Evolutionary conservation across 2,329 filamentous ascomycete species (phyloP).

Genomic region (Monosporascus ibericus): DNA sequence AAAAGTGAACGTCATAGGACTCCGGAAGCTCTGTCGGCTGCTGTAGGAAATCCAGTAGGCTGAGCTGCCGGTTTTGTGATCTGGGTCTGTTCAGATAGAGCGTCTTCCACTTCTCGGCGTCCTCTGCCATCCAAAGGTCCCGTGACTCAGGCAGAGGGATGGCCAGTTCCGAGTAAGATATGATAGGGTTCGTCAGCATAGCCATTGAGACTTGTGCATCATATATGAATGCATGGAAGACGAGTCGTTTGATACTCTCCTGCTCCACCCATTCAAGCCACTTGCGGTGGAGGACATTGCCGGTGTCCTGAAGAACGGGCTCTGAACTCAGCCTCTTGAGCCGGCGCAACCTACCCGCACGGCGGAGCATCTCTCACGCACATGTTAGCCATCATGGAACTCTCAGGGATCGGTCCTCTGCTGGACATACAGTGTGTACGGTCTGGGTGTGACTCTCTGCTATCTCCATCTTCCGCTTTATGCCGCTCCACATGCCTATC

Average conservation of each 20-base stretch:
- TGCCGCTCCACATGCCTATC: slow-evolving; percentile 48
- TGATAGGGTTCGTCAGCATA: slow-evolving; percentile 55
- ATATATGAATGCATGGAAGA: slow-evolving; percentile 50
- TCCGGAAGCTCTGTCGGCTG: slow-evolving; percentile 32
- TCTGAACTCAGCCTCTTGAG: too few relatives aligned
- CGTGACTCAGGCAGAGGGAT: slow-evolving; percentile 58
- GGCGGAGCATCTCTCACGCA: slow-evolving; percentile 42
- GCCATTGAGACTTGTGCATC: slow-evolving; percentile 65
- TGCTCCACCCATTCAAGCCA: slow-evolving; percentile 60
- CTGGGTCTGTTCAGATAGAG: slow-evolving; percentile 3
- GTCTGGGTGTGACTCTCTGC: slow-evolving; percentile 44
- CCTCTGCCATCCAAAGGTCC: slow-evolving; percentile 60
- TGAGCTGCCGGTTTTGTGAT: too few relatives aligned
- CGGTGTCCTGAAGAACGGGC: slow-evolving; percentile 44
- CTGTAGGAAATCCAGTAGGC: slow-evolving; percentile 38
- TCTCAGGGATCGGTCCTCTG: neutral
- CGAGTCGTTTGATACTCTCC: slow-evolving; percentile 59
- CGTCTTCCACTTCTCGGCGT: slow-evolving; percentile 58
- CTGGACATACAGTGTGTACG: slow-evolving; percentile 35
- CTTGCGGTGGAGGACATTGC: slow-evolving; percentile 52
- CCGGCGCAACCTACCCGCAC: slow-evolving; percentile 52
- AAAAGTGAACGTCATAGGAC: too few relatives aligned
- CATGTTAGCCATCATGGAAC: slow-evolving; percentile 9
- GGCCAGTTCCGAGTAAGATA: slow-evolving; percentile 64
- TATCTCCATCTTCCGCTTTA: slow-evolving; percentile 50